Conservation (phyloP, 1,139 yeast species). For the Candida smagusa region DNA sequence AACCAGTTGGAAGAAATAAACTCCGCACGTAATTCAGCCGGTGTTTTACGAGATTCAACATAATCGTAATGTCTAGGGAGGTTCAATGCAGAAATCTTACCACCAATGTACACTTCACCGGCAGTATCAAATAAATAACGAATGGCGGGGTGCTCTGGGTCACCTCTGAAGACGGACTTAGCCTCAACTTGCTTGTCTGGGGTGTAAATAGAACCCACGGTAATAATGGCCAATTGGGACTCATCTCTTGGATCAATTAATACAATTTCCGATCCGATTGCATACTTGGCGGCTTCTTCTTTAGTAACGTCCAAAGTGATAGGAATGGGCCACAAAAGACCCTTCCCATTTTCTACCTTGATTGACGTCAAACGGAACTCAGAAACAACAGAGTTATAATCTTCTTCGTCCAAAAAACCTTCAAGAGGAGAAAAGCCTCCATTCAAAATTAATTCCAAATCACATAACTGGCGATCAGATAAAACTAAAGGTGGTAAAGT, state of each 20-base stretch:
- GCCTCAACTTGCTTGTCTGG: constrained; percentile 85
- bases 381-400: constrained; percentile 76
- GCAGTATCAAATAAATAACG: constrained; percentile 69
- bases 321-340: constrained; percentile 89
- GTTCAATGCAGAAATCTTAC: constrained; percentile 77
- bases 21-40: constrained; percentile 84
- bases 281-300: constrained; percentile 45
- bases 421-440: constrained; percentile 95
- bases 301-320: constrained; percentile 78
- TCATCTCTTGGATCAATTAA: constrained; percentile 84
- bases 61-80: constrained; percentile 91
- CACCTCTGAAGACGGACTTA: constrained; percentile 86
- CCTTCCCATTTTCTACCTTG: constrained; percentile 41
- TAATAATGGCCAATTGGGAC: constrained; percentile 73
- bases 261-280: constrained; percentile 62
- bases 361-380: constrained; percentile 65
- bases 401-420: constrained; percentile 80
- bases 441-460: constrained; percentile 81
- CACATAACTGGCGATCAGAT: constrained; percentile 90
- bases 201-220: constrained; percentile 72
- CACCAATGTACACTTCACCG: constrained; percentile 86
- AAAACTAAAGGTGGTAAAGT: constrained; percentile 51
- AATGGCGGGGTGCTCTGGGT: constrained; percentile 94
- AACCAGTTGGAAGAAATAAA: constrained; percentile 77
- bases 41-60: constrained; percentile 82